Evolutionary conservation across 768 basidiomycete species (phyloP).

Genomic region (Neoboletus brunneissimus): DNA sequence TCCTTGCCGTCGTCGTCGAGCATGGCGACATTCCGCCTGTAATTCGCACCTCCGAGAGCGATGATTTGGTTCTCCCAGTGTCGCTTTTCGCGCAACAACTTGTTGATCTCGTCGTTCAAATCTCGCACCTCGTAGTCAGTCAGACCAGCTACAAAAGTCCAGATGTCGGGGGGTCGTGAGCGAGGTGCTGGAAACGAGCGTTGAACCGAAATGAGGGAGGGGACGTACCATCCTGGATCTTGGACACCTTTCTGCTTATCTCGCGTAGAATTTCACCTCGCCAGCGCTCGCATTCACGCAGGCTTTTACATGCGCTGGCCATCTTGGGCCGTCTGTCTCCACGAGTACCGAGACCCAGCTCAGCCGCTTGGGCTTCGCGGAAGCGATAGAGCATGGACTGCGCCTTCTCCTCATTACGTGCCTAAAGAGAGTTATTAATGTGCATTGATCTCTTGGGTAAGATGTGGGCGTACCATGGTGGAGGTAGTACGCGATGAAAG

Average conservation of each 20-base stretch:
- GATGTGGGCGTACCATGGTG: constrained; percentile 15
- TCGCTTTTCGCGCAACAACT: constrained; percentile 87
- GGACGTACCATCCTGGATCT: constrained; percentile 89
- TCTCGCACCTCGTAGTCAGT: constrained; percentile 96
- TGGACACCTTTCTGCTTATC: constrained; percentile 94
- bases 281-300: constrained; percentile 94
- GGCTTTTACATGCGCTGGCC: constrained; percentile 87
- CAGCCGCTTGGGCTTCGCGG: constrained; percentile 93
- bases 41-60: constrained; percentile 94
- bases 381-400: constrained; percentile 95
- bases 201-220: not conserved
- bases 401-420: constrained; percentile 97
- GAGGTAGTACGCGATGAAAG: not conserved
- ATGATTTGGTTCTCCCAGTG: constrained; percentile 99
- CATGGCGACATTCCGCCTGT: constrained; percentile 91
- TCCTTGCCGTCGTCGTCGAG: constrained; percentile 93
- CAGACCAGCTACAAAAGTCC: constrained; percentile 64
- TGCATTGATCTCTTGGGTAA: too few relatives aligned
- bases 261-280: constrained; percentile 93
- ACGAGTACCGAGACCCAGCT: constrained; percentile 87
- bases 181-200: not conserved
- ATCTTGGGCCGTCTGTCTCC: constrained; percentile 85
- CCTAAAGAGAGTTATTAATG: constrained; percentile 41
- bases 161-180: not conserved
- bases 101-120: constrained; percentile 97